Conservation (phyloP, 257 asterid species). For the Coffea eugenioides region DNA sequence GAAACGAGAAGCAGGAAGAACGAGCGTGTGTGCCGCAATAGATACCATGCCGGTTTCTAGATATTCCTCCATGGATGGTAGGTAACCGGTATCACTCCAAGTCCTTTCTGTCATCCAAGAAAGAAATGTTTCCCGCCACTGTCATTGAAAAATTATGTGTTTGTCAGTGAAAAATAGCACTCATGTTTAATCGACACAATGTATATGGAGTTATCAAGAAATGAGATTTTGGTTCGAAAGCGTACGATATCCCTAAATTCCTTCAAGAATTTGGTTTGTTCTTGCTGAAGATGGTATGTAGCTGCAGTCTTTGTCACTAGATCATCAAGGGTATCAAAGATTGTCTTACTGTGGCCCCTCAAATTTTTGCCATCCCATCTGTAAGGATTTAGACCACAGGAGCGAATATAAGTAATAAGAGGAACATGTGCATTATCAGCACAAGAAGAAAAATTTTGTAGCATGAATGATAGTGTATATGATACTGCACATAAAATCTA, state of each 20-base stretch:
- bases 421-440: too few species aligned
- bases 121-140: constrained; percentile 61
- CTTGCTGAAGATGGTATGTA: constrained; percentile 19
- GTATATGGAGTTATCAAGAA: background rate
- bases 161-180: background rate
- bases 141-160: background rate
- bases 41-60: constrained; percentile 45
- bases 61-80: constrained; percentile 46
- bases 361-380: constrained; percentile 60
- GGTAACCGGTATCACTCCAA: constrained; percentile 45
- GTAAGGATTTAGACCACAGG: background rate
- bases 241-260: constrained; percentile 48
- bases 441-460: too few species aligned
- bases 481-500: too few species aligned
- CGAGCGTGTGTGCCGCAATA: constrained; percentile 35
- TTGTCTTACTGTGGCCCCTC: constrained; percentile 50
- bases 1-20: constrained; percentile 44
- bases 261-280: constrained; percentile 16
- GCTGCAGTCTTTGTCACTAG: constrained; percentile 36
- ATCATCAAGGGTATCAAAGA: constrained; percentile 56
- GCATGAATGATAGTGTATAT: too few species aligned
- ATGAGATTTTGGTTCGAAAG: background rate
- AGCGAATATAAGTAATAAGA: background rate
- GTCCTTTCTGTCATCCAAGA: constrained; percentile 63
- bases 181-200: background rate